Evolutionary conservation across 768 basidiomycete genomes (phyloP).

Genomic region (Naganishia randhawae): DNA sequence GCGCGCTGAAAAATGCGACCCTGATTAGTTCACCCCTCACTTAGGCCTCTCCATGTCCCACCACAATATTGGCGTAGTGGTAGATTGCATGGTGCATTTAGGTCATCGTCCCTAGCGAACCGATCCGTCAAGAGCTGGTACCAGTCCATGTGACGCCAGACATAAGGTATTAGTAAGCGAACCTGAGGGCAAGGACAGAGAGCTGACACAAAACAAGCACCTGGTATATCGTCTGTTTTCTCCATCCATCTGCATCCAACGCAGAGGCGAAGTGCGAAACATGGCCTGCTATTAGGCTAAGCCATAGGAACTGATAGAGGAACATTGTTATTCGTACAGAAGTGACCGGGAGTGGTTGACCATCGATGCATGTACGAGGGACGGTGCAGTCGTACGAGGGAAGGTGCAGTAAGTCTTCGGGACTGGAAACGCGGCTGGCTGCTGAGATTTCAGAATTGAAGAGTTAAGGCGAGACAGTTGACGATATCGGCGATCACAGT

Average conservation of each 20-base stretch:
- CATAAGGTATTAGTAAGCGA: not conserved
- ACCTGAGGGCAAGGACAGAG: not conserved
- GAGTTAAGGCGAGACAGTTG: not conserved
- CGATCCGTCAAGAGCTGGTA: conserved; percentile 31
- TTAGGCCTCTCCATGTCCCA: conserved; percentile 73
- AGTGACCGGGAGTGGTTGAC: not conserved
- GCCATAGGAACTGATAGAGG: not conserved
- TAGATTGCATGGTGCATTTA: conserved; percentile 27
- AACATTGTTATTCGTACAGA: not conserved
- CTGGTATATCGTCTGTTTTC: conserved; percentile 28
- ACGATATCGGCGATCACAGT: not conserved
- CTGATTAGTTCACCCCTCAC: conserved; percentile 26
- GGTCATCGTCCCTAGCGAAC: conserved; percentile 19
- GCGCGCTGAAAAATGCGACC: not conserved
- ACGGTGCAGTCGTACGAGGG: not conserved
- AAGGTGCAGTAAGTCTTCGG: not conserved
- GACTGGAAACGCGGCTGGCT: not conserved
- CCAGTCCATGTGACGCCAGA: no score
- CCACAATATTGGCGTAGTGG: conserved; percentile 60
- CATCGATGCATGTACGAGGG: not conserved
- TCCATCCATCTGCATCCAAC: conserved; percentile 24
- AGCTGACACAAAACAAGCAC: not conserved
- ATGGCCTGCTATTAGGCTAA: not conserved
- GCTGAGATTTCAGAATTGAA: not conserved
- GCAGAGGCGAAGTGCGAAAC: conserved; percentile 3